Conservation (phyloP, 495 filamentous ascomycete species). For the Aspergillus diversus region DNA sequence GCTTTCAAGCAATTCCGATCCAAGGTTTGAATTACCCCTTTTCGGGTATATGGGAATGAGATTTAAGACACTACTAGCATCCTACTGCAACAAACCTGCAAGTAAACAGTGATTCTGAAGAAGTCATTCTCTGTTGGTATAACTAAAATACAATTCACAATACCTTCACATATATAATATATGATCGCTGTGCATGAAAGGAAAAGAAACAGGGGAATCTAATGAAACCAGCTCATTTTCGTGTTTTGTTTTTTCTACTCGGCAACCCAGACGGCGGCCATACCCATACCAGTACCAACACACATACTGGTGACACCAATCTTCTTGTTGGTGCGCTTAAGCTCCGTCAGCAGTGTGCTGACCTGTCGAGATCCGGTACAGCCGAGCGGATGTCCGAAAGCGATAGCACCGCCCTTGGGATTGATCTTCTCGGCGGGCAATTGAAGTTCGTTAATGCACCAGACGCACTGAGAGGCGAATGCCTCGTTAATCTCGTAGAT, state of each 20-base stretch:
- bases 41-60: background rate
- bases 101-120: background rate
- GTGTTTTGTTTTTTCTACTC: slow-evolving; percentile 55
- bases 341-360: slow-evolving; percentile 85
- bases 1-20: slow-evolving; percentile 54
- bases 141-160: slow-evolving; percentile 18
- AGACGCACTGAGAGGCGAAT: slow-evolving; percentile 92
- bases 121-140: slow-evolving; percentile 9
- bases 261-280: slow-evolving; percentile 93
- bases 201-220: slow-evolving; percentile 22
- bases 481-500: slow-evolving; percentile 99
- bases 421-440: slow-evolving; percentile 82
- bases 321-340: slow-evolving; percentile 78
- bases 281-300: slow-evolving; percentile 95
- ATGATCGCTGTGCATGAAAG: slow-evolving; percentile 40
- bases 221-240: slow-evolving; percentile 27
- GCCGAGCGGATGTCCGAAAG: slow-evolving; percentile 96
- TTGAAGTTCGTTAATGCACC: slow-evolving; percentile 87
- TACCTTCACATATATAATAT: slow-evolving; percentile 18
- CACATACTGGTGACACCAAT: slow-evolving; percentile 97
- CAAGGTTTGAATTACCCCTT: slow-evolving; percentile 14
- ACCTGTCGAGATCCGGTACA: slow-evolving; percentile 95
- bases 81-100: background rate
- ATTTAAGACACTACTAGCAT: too few species aligned
- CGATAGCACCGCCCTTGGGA: slow-evolving; percentile 97